Conservation (phyloP, 2,329 filamentous ascomycete species). For the Monilinia aucupariae region DNA sequence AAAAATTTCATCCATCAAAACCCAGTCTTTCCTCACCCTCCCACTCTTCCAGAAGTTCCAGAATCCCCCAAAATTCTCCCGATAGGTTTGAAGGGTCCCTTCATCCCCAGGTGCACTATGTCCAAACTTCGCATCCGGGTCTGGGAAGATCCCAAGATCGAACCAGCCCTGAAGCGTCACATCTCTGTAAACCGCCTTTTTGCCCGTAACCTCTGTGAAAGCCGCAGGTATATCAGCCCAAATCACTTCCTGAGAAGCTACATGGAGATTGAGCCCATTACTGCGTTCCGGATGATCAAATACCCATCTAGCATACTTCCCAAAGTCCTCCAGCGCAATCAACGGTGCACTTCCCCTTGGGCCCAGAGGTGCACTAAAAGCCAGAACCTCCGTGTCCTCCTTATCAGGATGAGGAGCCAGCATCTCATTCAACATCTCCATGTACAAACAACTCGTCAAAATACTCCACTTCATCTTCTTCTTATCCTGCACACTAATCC, state of each 20-base stretch:
- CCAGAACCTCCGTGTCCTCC: slow-evolving; percentile 14
- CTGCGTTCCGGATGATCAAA: slow-evolving; percentile 27
- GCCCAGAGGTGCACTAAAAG: slow-evolving; percentile 24
- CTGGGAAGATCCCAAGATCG: slow-evolving; percentile 14
- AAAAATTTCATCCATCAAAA: slow-evolving; percentile 26
- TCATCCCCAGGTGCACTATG: slow-evolving; percentile 20
- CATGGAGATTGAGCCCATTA: slow-evolving; percentile 27
- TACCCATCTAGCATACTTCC: slow-evolving; percentile 29
- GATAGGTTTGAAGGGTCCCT: slow-evolving; percentile 20
- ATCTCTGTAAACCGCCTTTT: slow-evolving; percentile 22
- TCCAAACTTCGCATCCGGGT: slow-evolving; percentile 23
- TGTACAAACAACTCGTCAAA: slow-evolving; percentile 34
- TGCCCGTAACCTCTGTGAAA: slow-evolving; percentile 24
- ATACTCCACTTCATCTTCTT: slow-evolving; percentile 26
- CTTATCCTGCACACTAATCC: slow-evolving; percentile 22
- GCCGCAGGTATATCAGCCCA: slow-evolving; percentile 21
- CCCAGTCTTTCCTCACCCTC: slow-evolving; percentile 23
- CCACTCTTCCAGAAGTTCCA: slow-evolving; percentile 26
- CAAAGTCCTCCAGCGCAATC: slow-evolving; percentile 30
- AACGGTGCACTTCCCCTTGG: slow-evolving; percentile 20
- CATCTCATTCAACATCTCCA: slow-evolving; percentile 31
- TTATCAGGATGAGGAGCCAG: slow-evolving; percentile 20
- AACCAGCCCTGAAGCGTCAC: slow-evolving; percentile 25
- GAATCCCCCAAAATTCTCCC: slow-evolving; percentile 27
- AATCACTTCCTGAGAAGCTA: slow-evolving; percentile 27